phyloP scores from a whole-genome alignment of 2,329 filamentous ascomycete species.

The Paracoccidioides lutzii region DNA sequence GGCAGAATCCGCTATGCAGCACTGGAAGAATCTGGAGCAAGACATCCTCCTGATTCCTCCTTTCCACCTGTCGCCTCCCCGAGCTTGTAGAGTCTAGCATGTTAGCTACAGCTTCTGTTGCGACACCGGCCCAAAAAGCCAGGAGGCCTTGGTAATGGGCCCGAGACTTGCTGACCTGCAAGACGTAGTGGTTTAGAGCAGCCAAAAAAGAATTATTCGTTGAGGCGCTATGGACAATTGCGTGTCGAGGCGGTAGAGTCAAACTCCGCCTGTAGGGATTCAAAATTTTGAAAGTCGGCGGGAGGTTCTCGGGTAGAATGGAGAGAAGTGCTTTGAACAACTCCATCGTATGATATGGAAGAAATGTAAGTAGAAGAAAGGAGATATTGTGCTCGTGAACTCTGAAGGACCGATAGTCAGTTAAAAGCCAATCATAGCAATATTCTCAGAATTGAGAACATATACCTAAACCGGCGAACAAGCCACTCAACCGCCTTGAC shows the following conservation, averaged over 20 bases:
- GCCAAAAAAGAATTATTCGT: constrained; percentile 66
- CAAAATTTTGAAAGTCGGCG: constrained; percentile 68
- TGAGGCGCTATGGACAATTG: constrained; percentile 71
- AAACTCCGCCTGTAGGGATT: constrained; percentile 71
- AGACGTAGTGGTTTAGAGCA: constrained; percentile 62
- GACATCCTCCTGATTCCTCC: constrained; percentile 65
- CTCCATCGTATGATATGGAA: constrained; percentile 81
- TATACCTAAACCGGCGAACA: constrained; percentile 73
- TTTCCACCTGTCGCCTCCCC: constrained; percentile 61
- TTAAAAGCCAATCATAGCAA: neutral
- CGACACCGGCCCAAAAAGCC: constrained; percentile 82
- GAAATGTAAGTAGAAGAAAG: constrained; percentile 66
- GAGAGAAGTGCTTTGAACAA: constrained; percentile 77
- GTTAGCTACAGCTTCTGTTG: constrained; percentile 70
- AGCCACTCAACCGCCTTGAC: constrained; percentile 93
- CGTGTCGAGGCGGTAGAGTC: constrained; percentile 62
- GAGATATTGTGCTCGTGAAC: constrained; percentile 84
- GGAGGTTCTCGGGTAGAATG: constrained; percentile 63
- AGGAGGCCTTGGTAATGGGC: constrained; percentile 66
- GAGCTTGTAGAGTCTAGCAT: constrained; percentile 68
- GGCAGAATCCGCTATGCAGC: constrained; percentile 62
- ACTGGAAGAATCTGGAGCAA: constrained; percentile 56
- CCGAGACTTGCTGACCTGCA: constrained; percentile 57
- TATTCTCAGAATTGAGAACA: neutral
- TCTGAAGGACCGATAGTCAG: constrained; percentile 33